Evolutionary conservation across 805 yeast genomes (phyloP).

Genomic region (Ogataea zsoltii): DNA sequence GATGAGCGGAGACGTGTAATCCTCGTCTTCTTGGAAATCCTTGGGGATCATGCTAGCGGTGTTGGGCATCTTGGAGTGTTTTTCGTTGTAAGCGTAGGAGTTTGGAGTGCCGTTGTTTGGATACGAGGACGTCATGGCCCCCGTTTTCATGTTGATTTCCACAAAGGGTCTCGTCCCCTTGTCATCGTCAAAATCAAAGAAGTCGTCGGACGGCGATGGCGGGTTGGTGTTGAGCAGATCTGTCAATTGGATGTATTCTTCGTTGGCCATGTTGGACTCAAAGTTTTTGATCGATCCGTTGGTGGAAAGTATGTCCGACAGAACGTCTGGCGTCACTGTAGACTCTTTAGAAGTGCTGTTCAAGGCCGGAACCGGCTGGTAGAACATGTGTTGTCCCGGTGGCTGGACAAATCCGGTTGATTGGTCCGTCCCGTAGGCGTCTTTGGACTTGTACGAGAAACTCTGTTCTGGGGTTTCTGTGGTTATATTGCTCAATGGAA

Average conservation of each 20-base stretch:
- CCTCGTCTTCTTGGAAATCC: constrained; percentile 40
- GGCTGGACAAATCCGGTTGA: constrained; percentile 14
- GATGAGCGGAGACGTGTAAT: constrained; percentile 57
- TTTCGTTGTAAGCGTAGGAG: constrained; percentile 51
- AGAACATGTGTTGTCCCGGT: constrained; percentile 19
- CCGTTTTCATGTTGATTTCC: constrained; percentile 28
- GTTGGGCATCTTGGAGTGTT: constrained; percentile 53
- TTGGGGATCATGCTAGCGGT: constrained; percentile 45
- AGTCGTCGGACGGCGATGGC: constrained; percentile 35
- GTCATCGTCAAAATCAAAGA: constrained; percentile 28
- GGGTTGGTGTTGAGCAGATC: constrained; percentile 39
- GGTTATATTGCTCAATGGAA: too few species aligned
- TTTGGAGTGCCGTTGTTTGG: constrained; percentile 36
- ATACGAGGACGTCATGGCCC: constrained; percentile 34
- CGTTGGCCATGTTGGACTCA: constrained; percentile 39
- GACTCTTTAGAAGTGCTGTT: constrained; percentile 13
- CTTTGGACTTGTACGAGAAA: background rate
- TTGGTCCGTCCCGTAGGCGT: constrained; percentile 11
- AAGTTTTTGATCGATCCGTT: constrained; percentile 25
- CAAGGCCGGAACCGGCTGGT: constrained; percentile 4
- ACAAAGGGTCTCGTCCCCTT: constrained; percentile 32
- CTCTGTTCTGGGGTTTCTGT: too few species aligned
- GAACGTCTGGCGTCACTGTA: constrained; percentile 20
- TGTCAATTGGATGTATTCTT: constrained; percentile 42
- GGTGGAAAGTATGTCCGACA: constrained; percentile 20